Evolutionary conservation across 2,329 filamentous ascomycete species (phyloP), one percentile per base, ranked within the genome.

Genomic region (Fusarium begoniae): DNA sequence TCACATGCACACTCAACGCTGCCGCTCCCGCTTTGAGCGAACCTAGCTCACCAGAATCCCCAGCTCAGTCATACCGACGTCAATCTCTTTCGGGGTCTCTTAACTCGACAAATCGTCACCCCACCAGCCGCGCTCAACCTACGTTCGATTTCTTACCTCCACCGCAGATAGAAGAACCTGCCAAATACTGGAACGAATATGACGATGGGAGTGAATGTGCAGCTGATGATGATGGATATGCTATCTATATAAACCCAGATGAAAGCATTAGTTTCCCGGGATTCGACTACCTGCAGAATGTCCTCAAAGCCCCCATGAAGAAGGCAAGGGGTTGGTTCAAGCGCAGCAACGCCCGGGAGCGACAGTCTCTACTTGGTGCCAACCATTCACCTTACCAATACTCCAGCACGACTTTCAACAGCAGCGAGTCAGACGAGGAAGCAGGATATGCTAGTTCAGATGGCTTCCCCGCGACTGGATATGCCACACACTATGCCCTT

Each of bases 121-220:
- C 82, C 6, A 80, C 80, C 38, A 50, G 65, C 54, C 78, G 69
- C 41, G 41, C 69, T 50, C 79, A 75, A 32, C 75, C 77, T 58
- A 70, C 70, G 38, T 83, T 83, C 62, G 78, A 81, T 10, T 74
- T 77, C 24, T 73, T 83, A 7, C 81, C 81, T 6, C 78, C 80
- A 15, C 74, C 81, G 10, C 66, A 75, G 20, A 69, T 76, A 41
- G 61, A 76, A 13, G 75, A 80, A 13, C 80, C 80, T 57, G 77
- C 82, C 22, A 84, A 85, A 51, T 96, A 96, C 79, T 97, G 94
- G 94, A 96, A 94, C 81, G 94, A 97, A 81, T 96, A 96, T 81
- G 94, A 97, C 75, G 84, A 95, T 79, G 93, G 93, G 14, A 94
- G 94, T 79, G 93, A 95, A 62, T 84, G 83, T 6, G 88, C 87